A percentile compares a stretch with the other conserved stretches of the same genome.
Evolutionary conservation across 495 filamentous ascomycete species (phyloP).

Genomic region (Aspergillus panamensis): DNA sequence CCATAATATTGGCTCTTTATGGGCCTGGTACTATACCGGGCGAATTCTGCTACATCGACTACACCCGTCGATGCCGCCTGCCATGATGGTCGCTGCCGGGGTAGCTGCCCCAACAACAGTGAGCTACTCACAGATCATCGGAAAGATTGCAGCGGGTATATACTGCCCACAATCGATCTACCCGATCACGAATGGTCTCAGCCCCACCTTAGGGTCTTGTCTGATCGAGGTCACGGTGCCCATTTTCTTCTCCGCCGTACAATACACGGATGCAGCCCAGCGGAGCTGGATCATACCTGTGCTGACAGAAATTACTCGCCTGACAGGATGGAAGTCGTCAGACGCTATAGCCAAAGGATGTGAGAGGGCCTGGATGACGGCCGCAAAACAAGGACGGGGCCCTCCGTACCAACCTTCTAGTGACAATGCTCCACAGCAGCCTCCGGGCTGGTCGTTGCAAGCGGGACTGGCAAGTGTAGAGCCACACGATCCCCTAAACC

Average conservation of each 20-base stretch:
- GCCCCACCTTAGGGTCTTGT: slow-evolving; percentile 74
- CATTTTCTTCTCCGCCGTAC: slow-evolving; percentile 80
- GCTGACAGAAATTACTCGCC: slow-evolving; percentile 67
- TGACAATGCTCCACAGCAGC: neutral
- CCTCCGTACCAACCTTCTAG: slow-evolving; percentile 57
- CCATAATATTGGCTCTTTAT: slow-evolving; percentile 79
- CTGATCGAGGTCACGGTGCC: slow-evolving; percentile 75
- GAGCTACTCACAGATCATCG: slow-evolving; percentile 67
- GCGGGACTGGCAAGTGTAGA: slow-evolving; percentile 18
- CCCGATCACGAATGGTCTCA: slow-evolving; percentile 55
- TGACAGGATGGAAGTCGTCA: slow-evolving; percentile 85
- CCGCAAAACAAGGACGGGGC: slow-evolving; percentile 66
- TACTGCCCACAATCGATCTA: slow-evolving; percentile 59
- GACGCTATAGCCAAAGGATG: slow-evolving; percentile 76
- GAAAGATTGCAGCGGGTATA: slow-evolving; percentile 76
- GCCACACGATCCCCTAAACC: slow-evolving; percentile 15
- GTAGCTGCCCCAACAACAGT: slow-evolving; percentile 68
- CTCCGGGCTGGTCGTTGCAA: slow-evolving; percentile 14
- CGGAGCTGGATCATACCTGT: slow-evolving; percentile 71
- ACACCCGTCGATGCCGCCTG: slow-evolving; percentile 86
- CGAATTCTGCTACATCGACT: slow-evolving; percentile 72
- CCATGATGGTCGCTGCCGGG: slow-evolving; percentile 80
- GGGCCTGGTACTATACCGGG: slow-evolving; percentile 78
- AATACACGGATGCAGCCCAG: slow-evolving; percentile 70
- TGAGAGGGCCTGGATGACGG: slow-evolving; percentile 75